Percentiles rank a stretch among this genome's conserved stretches.
Evolutionary conservation across 805 yeast species (phyloP).

Genomic region (Candida andamanensis): DNA sequence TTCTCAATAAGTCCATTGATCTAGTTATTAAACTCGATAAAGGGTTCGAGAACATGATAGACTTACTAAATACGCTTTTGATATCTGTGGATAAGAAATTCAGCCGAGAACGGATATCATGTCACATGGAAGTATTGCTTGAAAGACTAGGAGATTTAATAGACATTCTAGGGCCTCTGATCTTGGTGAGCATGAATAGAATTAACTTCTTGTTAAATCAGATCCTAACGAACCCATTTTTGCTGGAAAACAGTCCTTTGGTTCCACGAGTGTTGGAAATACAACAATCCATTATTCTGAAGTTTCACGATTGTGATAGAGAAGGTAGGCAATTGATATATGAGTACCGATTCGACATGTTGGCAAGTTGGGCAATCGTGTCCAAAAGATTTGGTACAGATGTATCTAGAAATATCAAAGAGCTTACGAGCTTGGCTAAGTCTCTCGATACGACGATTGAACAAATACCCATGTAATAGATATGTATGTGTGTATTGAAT

Average conservation of each 20-base stretch:
- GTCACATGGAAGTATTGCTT: conserved; percentile 4
- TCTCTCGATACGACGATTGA: background rate
- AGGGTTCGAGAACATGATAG: conserved; percentile 13
- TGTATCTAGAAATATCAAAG: background rate
- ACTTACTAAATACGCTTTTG: conserved; percentile 19
- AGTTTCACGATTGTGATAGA: conserved; percentile 10
- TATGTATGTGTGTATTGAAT: background rate
- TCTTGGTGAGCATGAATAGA: conserved; percentile 13
- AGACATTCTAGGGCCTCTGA: conserved; percentile 2
- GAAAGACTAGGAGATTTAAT: conserved; percentile 1
- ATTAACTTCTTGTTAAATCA: conserved; percentile 26
- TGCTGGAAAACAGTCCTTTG: conserved; percentile 18
- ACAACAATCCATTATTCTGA: conserved; percentile 17
- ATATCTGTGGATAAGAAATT: conserved; percentile 12
- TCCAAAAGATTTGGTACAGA: background rate
- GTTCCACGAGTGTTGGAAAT: conserved; percentile 15
- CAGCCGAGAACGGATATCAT: conserved; percentile 8
- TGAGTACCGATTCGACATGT: conserved; percentile 27
- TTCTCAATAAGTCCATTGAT: conserved; percentile 1
- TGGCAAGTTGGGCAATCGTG: conserved; percentile 32
- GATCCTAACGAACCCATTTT: conserved; percentile 23
- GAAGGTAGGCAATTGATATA: conserved; percentile 16
- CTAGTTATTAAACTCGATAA: background rate
- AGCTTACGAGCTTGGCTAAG: background rate
- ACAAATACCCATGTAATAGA: background rate